Evolutionary conservation across 208 protist genomes (phyloP).

Genomic region (Trypanosoma melophagium): DNA sequence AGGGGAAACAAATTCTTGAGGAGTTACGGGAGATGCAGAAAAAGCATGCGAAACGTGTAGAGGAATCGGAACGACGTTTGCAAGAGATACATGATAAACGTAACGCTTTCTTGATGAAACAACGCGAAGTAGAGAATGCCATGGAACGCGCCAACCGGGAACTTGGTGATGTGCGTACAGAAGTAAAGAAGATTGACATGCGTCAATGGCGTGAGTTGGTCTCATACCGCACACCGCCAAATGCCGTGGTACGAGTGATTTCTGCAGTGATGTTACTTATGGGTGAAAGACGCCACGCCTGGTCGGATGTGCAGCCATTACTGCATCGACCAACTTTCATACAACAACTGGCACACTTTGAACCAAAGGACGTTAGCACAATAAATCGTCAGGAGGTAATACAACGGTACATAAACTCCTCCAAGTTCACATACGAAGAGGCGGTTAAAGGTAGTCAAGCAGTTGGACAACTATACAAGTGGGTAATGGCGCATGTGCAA

Average conservation of each 20-base stretch:
- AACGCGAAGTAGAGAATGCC: slow-evolving; percentile 23
- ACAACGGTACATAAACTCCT: slow-evolving; percentile 34
- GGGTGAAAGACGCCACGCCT: slow-evolving; percentile 35
- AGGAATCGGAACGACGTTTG: slow-evolving; percentile 5
- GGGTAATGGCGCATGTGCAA: slow-evolving; percentile 53
- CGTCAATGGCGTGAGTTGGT: slow-evolving; percentile 55
- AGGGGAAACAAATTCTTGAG: slow-evolving; percentile 3
- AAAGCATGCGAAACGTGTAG: not conserved
- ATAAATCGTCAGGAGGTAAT: slow-evolving; percentile 27
- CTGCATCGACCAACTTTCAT: slow-evolving; percentile 50
- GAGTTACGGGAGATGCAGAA: not conserved
- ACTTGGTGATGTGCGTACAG: slow-evolving; percentile 40
- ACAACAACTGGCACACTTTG: slow-evolving; percentile 40
- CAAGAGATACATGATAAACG: slow-evolving; percentile 33
- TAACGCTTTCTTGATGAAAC: slow-evolving; percentile 17
- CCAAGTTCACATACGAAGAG: slow-evolving; percentile 52
- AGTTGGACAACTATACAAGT: slow-evolving; percentile 54
- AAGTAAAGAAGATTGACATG: slow-evolving; percentile 48
- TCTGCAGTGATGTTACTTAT: slow-evolving; percentile 55
- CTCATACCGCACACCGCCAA: slow-evolving; percentile 65
- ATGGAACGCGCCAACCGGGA: slow-evolving; percentile 30
- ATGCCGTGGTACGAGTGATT: slow-evolving; percentile 69
- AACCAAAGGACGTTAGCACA: slow-evolving; percentile 33
- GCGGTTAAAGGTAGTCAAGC: slow-evolving; percentile 56
- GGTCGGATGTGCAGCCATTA: slow-evolving; percentile 38